A percentile compares a stretch with the other conserved stretches of the same genome.
Conservation (phyloP, 2,329 filamentous ascomycete species). For the Thelonectria rubi region DNA sequence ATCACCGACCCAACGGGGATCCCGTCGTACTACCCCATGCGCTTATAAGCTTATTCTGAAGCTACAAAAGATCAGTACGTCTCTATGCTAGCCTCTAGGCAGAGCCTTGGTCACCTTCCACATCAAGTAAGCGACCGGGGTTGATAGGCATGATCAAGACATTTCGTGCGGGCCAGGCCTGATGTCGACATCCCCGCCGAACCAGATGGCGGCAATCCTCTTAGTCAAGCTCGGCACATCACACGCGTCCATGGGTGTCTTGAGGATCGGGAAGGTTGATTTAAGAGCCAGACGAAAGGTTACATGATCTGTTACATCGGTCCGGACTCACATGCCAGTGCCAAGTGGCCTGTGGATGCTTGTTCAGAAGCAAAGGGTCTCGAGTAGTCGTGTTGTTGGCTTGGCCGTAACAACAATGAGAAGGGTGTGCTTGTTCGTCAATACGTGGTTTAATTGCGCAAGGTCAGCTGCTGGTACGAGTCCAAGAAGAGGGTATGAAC, state of each 20-base stretch:
- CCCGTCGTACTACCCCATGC: conserved; percentile 4
- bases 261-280: conserved; percentile 16
- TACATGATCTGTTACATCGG: conserved; percentile 6
- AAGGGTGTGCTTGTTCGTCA: conserved; percentile 7
- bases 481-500: not conserved
- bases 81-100: not conserved
- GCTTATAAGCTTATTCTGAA: conserved; percentile 21
- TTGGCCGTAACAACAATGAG: not conserved
- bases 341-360: not conserved
- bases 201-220: conserved; percentile 4
- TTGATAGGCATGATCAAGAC: conserved; percentile 1
- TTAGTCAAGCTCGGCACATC: conserved; percentile 4
- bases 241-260: not conserved
- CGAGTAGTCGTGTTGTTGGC: not conserved
- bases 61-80: not conserved
- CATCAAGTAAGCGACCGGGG: conserved; percentile 1
- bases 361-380: not conserved
- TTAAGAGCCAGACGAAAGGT: not conserved
- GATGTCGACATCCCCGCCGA: conserved; percentile 25
- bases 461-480: not conserved
- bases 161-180: conserved; percentile 22
- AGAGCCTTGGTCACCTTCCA: conserved; percentile 37
- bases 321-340: not conserved
- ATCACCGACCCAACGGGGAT: not conserved
- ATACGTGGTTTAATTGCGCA: conserved; percentile 12